Percentiles rank a stretch among this genome's conserved stretches.
Evolutionary conservation across 192 early-diverging fungal genomes (phyloP).

Genomic region (Dispira simplex): DNA sequence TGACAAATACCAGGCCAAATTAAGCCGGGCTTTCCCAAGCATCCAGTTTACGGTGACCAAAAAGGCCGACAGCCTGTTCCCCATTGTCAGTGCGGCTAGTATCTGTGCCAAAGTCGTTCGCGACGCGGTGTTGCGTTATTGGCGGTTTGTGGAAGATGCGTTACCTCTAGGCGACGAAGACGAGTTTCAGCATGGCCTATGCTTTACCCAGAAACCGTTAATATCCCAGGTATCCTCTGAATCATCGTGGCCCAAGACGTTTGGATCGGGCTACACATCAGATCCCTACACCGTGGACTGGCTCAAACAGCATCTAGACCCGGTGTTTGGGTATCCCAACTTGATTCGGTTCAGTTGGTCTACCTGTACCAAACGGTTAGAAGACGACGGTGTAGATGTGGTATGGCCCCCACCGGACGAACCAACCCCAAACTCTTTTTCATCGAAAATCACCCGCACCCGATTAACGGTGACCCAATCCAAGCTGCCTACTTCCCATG

Average conservation of each 20-base stretch:
- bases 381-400: slow-evolving; percentile 36
- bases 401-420: not conserved
- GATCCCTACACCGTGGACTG: slow-evolving; percentile 86
- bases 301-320: slow-evolving; percentile 61
- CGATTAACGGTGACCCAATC: not conserved
- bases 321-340: slow-evolving; percentile 84
- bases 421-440: no score
- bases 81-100: slow-evolving; percentile 89
- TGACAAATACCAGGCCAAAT: slow-evolving; percentile 64
- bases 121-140: slow-evolving; percentile 22
- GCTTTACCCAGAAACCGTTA: not conserved
- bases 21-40: slow-evolving; percentile 56
- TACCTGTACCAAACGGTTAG: slow-evolving; percentile 59
- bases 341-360: slow-evolving; percentile 93
- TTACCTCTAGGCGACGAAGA: not conserved
- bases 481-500: not conserved
- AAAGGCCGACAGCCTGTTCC: slow-evolving; percentile 86
- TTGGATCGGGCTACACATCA: slow-evolving; percentile 39
- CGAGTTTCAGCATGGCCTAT: not conserved
- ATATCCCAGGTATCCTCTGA: slow-evolving; percentile 47
- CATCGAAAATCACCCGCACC: not conserved
- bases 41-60: slow-evolving; percentile 76
- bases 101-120: slow-evolving; percentile 81
- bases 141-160: slow-evolving; percentile 24
- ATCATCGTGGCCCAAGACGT: slow-evolving; percentile 42